Conservation (phyloP, 345 rosid species). For the Eutrema yunnanense region DNA sequence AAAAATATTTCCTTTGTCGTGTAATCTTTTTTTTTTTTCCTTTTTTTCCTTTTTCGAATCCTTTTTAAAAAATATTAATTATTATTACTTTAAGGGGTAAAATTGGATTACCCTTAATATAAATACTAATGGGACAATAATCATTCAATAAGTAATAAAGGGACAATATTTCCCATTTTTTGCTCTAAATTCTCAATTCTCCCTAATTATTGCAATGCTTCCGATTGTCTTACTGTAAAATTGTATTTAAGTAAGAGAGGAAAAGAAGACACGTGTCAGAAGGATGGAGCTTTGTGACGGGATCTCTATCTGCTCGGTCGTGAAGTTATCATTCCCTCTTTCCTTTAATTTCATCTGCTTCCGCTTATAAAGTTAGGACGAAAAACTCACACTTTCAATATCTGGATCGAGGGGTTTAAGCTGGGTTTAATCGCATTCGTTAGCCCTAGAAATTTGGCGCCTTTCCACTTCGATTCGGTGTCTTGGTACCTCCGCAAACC, state of each 20-base stretch:
- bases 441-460: slow-evolving; percentile 12
- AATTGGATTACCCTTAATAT: no score
- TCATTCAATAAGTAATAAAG: no score
- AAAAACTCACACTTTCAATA: not conserved
- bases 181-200: no score
- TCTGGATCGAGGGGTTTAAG: slow-evolving; percentile 29
- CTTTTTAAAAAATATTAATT: no score
- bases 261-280: slow-evolving; percentile 12
- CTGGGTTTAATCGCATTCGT: slow-evolving; percentile 14
- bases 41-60: no score
- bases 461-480: slow-evolving; percentile 8
- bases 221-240: no score
- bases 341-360: slow-evolving; percentile 9
- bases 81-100: no score
- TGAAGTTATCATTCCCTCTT: slow-evolving; percentile 25
- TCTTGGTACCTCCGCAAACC: slow-evolving; percentile 1
- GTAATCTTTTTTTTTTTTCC: no score
- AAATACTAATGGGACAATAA: no score
- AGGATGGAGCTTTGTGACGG: not conserved
- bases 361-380: slow-evolving; percentile 22
- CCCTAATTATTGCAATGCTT: no score
- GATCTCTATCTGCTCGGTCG: slow-evolving; percentile 21
- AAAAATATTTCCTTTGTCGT: no score
- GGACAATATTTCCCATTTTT: no score
- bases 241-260: not conserved